phyloP scores from a whole-genome alignment of 2,329 filamentous ascomycete species.

The Nemania abortiva region DNA sequence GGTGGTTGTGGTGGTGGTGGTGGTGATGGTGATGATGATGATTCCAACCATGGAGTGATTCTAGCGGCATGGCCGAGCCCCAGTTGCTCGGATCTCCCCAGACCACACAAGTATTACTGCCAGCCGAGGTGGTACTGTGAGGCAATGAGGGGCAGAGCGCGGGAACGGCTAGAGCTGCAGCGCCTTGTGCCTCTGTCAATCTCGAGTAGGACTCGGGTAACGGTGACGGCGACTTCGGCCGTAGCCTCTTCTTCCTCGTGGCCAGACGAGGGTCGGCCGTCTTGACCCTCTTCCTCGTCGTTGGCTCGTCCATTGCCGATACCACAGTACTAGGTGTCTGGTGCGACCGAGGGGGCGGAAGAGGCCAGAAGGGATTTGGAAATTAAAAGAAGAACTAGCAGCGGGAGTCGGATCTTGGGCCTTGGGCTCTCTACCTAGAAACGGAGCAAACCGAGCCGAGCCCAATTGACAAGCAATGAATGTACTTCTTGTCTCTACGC shows the following conservation, averaged over 20 bases:
- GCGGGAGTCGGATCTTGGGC: conserved; percentile 29
- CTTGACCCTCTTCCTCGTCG: conserved; percentile 23
- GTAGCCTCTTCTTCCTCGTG: conserved; percentile 28
- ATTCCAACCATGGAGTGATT: conserved; percentile 20
- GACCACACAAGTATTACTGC: not conserved
- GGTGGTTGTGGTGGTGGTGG: too few relatives aligned
- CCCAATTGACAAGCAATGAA: conserved; percentile 21
- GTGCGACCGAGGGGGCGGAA: conserved; percentile 26
- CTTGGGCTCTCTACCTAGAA: conserved; percentile 23
- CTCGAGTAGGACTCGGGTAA: conserved; percentile 28
- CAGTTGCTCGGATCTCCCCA: conserved; percentile 28
- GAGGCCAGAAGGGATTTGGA: conserved; percentile 14
- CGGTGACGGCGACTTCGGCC: conserved; percentile 27
- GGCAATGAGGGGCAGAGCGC: not conserved
- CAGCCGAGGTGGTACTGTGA: conserved; percentile 10
- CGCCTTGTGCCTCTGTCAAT: conserved; percentile 25
- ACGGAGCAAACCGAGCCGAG: conserved; percentile 31
- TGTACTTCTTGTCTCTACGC: conserved; percentile 25
- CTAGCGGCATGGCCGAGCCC: conserved; percentile 19
- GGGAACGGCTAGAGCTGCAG: conserved; percentile 23
- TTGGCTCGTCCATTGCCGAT: conserved; percentile 29
- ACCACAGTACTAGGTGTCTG: conserved; percentile 29
- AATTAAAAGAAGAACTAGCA: conserved; percentile 17
- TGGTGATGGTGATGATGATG: too few relatives aligned
- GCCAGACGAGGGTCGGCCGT: conserved; percentile 13